Evolutionary conservation across 768 basidiomycete genomes (phyloP), one percentile per base, ranked within the genome.

Genomic region (Hortiboletus campestris): DNA sequence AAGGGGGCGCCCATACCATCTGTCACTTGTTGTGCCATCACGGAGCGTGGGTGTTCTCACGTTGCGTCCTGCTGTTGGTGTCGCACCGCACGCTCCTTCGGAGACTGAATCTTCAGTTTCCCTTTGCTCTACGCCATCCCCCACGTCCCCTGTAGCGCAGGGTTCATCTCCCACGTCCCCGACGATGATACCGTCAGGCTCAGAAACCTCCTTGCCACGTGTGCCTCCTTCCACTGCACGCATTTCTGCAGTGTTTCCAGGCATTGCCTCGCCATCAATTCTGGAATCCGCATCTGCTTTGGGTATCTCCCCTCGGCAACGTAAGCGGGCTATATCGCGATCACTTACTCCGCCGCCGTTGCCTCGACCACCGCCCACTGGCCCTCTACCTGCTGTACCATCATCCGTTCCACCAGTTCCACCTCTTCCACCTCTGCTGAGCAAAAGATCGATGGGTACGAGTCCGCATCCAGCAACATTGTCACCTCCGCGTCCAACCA

Each of bases 361-460:
- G 1, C 63, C 61, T 44, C 61, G 57, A 19, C 69, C 69, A 38
- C 71, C 69, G 4, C 69, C 69, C 11, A 65, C 55, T 3, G 63
- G 69, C 2, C 69, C 71, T 36, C 46, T 71, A 16, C 69, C 71
- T 57, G 63, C 71, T 7, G 50, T 70, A 22, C 69, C 69, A 36
- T 56, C 57, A 9, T 50, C 46, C 5, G 28, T 62, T 17, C 65
- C 69, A 1, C 67, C 67, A 6, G 61, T 70, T n/a, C 67, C 67
- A 0, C 59, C 69, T 25, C 63, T 70, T 12, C 71, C 71, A 0
- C 60, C 66, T 34, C 59, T 67, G 31, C 34, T 62, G 11, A 53
- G 52, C 39, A 64, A 59, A 46, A 39, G 57, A 11, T 46, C 68
- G 25, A 56, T 52, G 48, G 59, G 54, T 35, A 29, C 40, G 53